Percentiles rank a stretch among this genome's conserved stretches.
These are phyloP conservation scores for Ogataea pini DNA, from an alignment of 805 yeast genomes.

Conservation along the genomic window DNA sequence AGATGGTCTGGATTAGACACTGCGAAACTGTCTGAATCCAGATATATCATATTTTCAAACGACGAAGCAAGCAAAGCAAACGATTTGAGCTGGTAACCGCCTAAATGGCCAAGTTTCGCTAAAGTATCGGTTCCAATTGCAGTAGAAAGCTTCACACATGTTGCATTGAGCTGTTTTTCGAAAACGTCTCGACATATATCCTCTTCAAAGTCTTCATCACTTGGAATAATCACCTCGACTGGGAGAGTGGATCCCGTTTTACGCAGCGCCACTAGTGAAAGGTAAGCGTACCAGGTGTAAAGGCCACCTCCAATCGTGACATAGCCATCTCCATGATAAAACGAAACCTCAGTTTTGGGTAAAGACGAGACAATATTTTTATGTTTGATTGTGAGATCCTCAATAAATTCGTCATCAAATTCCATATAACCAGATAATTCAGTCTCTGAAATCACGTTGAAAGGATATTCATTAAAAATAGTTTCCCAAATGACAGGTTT, in stretches of 20 bases:
- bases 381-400: slow-evolving; percentile 50
- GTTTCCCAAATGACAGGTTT: slow-evolving; percentile 28
- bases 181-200: slow-evolving; percentile 38
- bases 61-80: slow-evolving; percentile 47
- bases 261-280: slow-evolving; percentile 43
- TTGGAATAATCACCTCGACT: slow-evolving; percentile 45
- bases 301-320: slow-evolving; percentile 48
- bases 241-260: slow-evolving; percentile 45
- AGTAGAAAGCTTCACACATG: slow-evolving; percentile 42
- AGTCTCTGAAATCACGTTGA: slow-evolving; percentile 18
- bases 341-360: slow-evolving; percentile 40
- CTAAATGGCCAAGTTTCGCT: slow-evolving; percentile 23
- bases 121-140: slow-evolving; percentile 34
- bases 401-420: slow-evolving; percentile 42
- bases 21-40: slow-evolving; percentile 51
- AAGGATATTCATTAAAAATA: slow-evolving; percentile 20
- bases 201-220: slow-evolving; percentile 40
- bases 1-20: slow-evolving; percentile 42
- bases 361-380: slow-evolving; percentile 42
- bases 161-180: slow-evolving; percentile 41
- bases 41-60: slow-evolving; percentile 44
- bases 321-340: slow-evolving; percentile 34
- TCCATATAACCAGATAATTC: slow-evolving; percentile 20
- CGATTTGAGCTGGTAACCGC: slow-evolving; percentile 42
- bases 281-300: slow-evolving; percentile 42